phyloP scores from a whole-genome alignment of 805 yeast genomes.

The Phaffomyces thermotolerans region DNA sequence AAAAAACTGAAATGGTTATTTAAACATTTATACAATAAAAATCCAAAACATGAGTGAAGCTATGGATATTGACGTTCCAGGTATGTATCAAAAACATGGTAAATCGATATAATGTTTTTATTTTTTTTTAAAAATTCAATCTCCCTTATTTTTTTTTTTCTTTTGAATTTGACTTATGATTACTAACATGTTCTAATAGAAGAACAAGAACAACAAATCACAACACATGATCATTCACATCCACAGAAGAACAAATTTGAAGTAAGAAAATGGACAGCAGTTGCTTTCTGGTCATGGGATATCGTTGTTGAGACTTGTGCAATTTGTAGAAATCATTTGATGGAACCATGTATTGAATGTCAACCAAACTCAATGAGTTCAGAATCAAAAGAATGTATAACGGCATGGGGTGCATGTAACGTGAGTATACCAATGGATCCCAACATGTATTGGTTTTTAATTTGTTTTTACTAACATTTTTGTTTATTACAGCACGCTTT shows the following conservation, averaged over 20 bases:
- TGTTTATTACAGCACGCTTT: conserved; percentile 59
- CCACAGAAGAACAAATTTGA: conserved; percentile 69
- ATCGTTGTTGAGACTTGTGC: conserved; percentile 95
- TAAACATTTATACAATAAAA: not conserved
- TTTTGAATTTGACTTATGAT: no score
- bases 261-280: conserved; percentile 97
- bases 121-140: no score
- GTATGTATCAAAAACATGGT: no score
- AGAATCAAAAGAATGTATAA: conserved; percentile 70
- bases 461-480: not conserved
- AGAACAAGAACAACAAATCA: conserved; percentile 1
- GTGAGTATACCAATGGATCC: conserved; percentile 1
- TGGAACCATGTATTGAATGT: conserved; percentile 98
- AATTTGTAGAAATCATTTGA: conserved; percentile 92
- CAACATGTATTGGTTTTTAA: no score
- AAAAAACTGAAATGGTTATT: not conserved
- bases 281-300: conserved; percentile 99
- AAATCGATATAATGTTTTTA: no score
- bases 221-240: conserved; percentile 6
- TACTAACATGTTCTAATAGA: not conserved
- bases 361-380: conserved; percentile 70
- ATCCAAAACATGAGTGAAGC: conserved; percentile 14
- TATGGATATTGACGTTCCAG: conserved; percentile 23
- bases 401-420: conserved; percentile 96
- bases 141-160: no score